phyloP scores from a whole-genome alignment of 192 early-diverging fungal genomes.

The Funneliformis geosporum region DNA sequence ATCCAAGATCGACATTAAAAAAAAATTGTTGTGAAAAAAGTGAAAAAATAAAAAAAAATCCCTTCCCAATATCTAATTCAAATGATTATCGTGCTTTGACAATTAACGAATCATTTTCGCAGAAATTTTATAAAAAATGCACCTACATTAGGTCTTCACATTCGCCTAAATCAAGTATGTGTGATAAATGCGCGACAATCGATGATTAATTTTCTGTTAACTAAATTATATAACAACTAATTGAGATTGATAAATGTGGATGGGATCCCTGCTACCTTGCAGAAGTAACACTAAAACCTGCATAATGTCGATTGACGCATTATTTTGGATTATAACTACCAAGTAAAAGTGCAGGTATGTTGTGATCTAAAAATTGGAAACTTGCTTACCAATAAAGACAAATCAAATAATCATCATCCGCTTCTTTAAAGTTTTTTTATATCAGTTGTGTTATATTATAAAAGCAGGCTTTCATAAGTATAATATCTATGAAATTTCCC shows the following conservation, averaged over 20 bases:
- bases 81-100: too few relatives aligned
- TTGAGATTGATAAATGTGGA: not conserved
- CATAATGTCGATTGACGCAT: not conserved
- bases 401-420: too few relatives aligned
- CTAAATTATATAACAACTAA: not conserved
- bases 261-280: conserved; percentile 12
- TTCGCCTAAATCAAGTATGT: not conserved
- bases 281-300: not conserved
- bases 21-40: too few relatives aligned
- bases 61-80: too few relatives aligned
- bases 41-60: too few relatives aligned
- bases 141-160: not conserved
- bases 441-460: not conserved
- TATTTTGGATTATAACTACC: not conserved
- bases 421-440: not conserved
- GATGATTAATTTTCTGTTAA: not conserved
- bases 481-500: not conserved
- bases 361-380: not conserved
- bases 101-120: too few relatives aligned
- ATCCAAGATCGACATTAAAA: too few relatives aligned
- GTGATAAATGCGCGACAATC: not conserved
- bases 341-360: not conserved
- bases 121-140: not conserved
- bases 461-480: not conserved
- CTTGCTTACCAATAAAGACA: too few relatives aligned